These are phyloP conservation scores for Corylus heterophylla DNA, from an alignment of 306 rosid genomes.

Conservation along the genomic window DNA sequence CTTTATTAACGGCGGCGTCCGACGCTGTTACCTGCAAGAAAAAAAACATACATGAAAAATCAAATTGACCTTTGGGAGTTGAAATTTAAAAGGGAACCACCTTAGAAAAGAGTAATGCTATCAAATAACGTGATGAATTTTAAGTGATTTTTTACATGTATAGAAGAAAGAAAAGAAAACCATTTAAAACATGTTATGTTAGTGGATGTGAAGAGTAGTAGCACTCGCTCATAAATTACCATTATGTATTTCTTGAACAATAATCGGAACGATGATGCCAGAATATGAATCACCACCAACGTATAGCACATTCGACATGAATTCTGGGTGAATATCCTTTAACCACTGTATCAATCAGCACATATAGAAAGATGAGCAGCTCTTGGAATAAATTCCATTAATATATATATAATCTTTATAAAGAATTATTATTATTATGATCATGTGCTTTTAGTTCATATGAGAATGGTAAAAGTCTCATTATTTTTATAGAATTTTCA, in stretches of 20 bases:
- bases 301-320: constrained; percentile 8
- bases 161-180: no score
- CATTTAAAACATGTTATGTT: not conserved
- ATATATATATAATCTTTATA: no score
- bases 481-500: not conserved
- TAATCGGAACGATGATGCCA: constrained; percentile 25
- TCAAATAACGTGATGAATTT: no score
- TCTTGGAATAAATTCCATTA: no score
- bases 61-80: not conserved
- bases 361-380: not conserved
- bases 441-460: not conserved
- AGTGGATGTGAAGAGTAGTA: no score
- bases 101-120: not conserved
- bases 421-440: no score
- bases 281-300: constrained; percentile 33
- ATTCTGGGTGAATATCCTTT: constrained; percentile 14
- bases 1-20: constrained; percentile 3
- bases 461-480: not conserved
- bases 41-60: not conserved
- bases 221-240: constrained; percentile 2
- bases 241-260: constrained; percentile 17
- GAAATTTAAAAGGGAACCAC: not conserved
- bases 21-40: constrained; percentile 14
- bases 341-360: constrained; percentile 29
- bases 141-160: not conserved